These are phyloP conservation scores for Cercophora samala DNA, from an alignment of 495 filamentous ascomycete genomes.

Conservation along the genomic window DNA sequence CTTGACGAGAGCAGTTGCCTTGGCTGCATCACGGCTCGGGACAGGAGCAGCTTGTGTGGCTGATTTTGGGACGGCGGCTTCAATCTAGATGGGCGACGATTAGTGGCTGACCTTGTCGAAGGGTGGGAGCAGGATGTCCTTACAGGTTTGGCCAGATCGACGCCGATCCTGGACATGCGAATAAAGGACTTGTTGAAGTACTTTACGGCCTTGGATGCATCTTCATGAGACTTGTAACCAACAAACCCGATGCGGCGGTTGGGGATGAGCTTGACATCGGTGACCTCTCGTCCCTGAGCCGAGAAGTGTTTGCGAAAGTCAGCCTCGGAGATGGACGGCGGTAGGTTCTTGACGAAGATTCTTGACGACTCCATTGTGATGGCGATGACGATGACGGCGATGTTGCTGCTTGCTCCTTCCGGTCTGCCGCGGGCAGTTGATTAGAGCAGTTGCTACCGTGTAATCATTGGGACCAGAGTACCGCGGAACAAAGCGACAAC, in stretches of 20 bases:
- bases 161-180: slow-evolving; percentile 90
- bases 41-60: slow-evolving; percentile 15
- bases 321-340: slow-evolving; percentile 66
- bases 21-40: slow-evolving; percentile 16
- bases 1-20: slow-evolving; percentile 4
- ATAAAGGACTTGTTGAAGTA: slow-evolving; percentile 96
- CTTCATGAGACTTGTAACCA: slow-evolving; percentile 80
- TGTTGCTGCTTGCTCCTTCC: slow-evolving; percentile 18
- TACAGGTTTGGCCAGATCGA: slow-evolving; percentile 88
- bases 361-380: slow-evolving; percentile 64
- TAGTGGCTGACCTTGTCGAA: slow-evolving; percentile 20
- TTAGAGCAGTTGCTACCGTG: slow-evolving; percentile 24
- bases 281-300: slow-evolving; percentile 64
- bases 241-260: slow-evolving; percentile 92
- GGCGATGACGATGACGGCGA: not conserved
- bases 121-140: slow-evolving; percentile 6
- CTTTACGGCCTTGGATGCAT: slow-evolving; percentile 75
- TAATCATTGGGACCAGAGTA: slow-evolving; percentile 22
- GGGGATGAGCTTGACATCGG: slow-evolving; percentile 86
- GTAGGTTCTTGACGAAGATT: slow-evolving; percentile 86
- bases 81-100: slow-evolving; percentile 26
- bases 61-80: slow-evolving; percentile 23
- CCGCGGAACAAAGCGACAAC: slow-evolving; percentile 9
- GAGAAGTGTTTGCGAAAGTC: slow-evolving; percentile 87
- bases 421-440: slow-evolving; percentile 24